phyloP scores from a whole-genome alignment of 495 filamentous ascomycete genomes.

The Hypoxylon fuscum region DNA sequence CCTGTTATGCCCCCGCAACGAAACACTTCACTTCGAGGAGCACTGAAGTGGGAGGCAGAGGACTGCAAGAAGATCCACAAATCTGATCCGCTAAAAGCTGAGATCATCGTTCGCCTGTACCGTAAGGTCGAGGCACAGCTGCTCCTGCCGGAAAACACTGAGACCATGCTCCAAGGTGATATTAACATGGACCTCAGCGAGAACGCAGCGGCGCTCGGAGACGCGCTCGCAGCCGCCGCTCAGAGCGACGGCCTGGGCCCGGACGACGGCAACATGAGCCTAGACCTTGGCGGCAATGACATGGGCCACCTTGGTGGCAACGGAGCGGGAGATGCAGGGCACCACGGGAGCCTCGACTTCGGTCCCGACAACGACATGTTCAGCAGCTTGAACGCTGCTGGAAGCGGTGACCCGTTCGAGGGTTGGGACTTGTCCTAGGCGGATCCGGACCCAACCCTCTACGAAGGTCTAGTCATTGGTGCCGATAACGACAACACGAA shows the following conservation, averaged over 20 bases:
- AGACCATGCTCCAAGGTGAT: constrained; percentile 45
- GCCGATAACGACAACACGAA: no score
- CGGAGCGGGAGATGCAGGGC: constrained; percentile 20
- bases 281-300: constrained; percentile 38
- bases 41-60: constrained; percentile 70
- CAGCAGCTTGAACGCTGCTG: constrained; percentile 24
- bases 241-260: constrained; percentile 38
- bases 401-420: constrained; percentile 34
- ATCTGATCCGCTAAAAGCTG: constrained; percentile 67
- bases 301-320: constrained; percentile 33
- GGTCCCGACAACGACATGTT: constrained; percentile 41
- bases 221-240: constrained; percentile 45
- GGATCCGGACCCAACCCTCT: not conserved
- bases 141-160: constrained; percentile 45
- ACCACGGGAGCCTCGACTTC: constrained; percentile 38
- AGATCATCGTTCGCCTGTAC: constrained; percentile 77
- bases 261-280: constrained; percentile 33
- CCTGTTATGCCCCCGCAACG: constrained; percentile 44
- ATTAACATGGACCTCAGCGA: constrained; percentile 41
- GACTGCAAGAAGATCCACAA: constrained; percentile 69
- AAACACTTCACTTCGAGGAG: constrained; percentile 67
- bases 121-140: constrained; percentile 74
- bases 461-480: not conserved
- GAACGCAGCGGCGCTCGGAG: constrained; percentile 41
- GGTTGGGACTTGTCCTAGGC: constrained; percentile 41